Conservation (phyloP, 352 stramenopile genomes). For the Phytophthora lateralis region DNA sequence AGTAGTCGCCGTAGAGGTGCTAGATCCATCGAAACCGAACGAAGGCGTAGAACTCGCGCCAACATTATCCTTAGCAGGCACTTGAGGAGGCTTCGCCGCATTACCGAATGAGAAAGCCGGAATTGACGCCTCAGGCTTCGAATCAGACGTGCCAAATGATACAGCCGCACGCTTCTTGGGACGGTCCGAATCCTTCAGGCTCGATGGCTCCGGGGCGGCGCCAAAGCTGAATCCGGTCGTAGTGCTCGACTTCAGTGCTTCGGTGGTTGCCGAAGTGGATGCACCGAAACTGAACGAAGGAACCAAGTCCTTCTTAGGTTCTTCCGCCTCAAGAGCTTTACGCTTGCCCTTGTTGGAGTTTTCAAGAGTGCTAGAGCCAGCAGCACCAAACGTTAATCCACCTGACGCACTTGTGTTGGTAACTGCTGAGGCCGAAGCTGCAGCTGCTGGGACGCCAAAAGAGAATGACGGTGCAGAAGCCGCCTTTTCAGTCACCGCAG, state of each 20-base stretch:
- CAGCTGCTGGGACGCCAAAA: conserved; percentile 25
- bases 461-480: conserved; percentile 33
- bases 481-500: background rate
- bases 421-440: background rate
- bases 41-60: conserved; percentile 12
- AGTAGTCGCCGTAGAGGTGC: conserved; percentile 5
- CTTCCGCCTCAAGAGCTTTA: conserved; percentile 28
- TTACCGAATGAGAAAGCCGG: conserved; percentile 39
- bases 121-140: conserved; percentile 28
- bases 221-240: conserved; percentile 44
- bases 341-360: conserved; percentile 28
- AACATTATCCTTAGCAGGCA: conserved; percentile 31
- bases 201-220: conserved; percentile 9
- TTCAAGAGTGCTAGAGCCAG: conserved; percentile 9
- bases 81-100: conserved; percentile 18
- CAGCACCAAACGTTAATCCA: conserved; percentile 35
- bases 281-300: conserved; percentile 33
- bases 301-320: conserved; percentile 6
- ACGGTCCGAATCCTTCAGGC: conserved; percentile 27
- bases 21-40: conserved; percentile 28
- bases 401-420: background rate
- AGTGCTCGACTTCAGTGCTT: conserved; percentile 16
- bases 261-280: conserved; percentile 2
- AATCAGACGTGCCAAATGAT: conserved; percentile 27
- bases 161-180: conserved; percentile 33